A percentile compares a stretch with the other conserved stretches of the same genome.
Conservation (phyloP, 2,329 filamentous ascomycete species). For the Ophiostoma sp. region DNA sequence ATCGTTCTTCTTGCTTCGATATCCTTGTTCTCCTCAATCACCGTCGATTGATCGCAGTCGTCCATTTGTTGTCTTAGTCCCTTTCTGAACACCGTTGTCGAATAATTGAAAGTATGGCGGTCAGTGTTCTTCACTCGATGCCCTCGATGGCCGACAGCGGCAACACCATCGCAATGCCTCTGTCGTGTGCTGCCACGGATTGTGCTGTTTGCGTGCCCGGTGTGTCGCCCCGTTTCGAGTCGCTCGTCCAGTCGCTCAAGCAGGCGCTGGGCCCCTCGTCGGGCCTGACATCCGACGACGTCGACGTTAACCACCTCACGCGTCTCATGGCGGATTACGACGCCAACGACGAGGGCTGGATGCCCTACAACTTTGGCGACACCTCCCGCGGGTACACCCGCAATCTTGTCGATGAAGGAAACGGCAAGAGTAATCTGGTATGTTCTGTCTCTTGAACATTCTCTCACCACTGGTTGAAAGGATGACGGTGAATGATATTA, state of each 20-base stretch:
- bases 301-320: slow-evolving; percentile 67
- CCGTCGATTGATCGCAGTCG: background rate
- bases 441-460: slow-evolving; percentile 24
- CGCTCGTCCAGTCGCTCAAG: slow-evolving; percentile 68
- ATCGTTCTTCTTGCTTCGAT: background rate
- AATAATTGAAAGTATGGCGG: slow-evolving; percentile 9
- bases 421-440: slow-evolving; percentile 56
- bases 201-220: slow-evolving; percentile 26
- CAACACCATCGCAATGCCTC: slow-evolving; percentile 2
- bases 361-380: slow-evolving; percentile 68
- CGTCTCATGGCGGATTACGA: slow-evolving; percentile 68
- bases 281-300: slow-evolving; percentile 73
- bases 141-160: background rate
- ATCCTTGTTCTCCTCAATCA: background rate
- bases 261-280: slow-evolving; percentile 71
- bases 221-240: slow-evolving; percentile 53
- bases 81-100: background rate
- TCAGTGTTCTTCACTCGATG: slow-evolving; percentile 16
- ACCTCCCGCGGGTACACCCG: slow-evolving; percentile 68
- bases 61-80: background rate
- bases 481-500: background rate
- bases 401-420: slow-evolving; percentile 85
- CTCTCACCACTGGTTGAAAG: background rate
- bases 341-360: slow-evolving; percentile 66
- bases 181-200: background rate